phyloP scores from a whole-genome alignment of 164 flowering plant genomes.

The Stephania cephalantha region DNA sequence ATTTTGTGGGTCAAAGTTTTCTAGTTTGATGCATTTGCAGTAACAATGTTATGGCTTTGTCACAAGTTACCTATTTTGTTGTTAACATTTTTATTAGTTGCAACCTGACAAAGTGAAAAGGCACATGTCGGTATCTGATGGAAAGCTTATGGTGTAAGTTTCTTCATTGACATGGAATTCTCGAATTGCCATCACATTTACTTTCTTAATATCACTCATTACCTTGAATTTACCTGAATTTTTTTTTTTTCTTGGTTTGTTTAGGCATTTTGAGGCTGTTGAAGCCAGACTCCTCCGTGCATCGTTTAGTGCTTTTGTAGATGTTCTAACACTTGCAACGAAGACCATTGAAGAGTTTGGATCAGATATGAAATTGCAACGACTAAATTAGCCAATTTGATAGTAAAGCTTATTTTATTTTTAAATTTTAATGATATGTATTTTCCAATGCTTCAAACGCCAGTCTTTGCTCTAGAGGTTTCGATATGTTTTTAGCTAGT shows the following conservation, averaged over 20 bases:
- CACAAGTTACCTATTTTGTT: constrained; percentile 10
- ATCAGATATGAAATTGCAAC: constrained; percentile 16
- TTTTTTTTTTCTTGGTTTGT: neutral
- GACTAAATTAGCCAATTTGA: neutral
- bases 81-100: constrained; percentile 38
- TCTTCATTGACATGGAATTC: constrained; percentile 1
- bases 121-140: constrained; percentile 46
- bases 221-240: no score
- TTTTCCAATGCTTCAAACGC: no score
- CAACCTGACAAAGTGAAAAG: constrained; percentile 86
- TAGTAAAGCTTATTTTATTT: no score
- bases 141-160: constrained; percentile 76
- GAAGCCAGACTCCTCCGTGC: constrained; percentile 95
- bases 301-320: constrained; percentile 82
- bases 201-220: no score
- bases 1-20: neutral
- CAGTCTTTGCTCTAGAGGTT: no score
- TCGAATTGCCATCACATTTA: neutral
- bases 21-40: neutral
- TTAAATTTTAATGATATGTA: no score
- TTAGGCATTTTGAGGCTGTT: constrained; percentile 83
- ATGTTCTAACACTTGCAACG: constrained; percentile 76
- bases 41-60: neutral
- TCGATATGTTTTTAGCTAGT: no score
- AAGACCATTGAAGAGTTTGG: constrained; percentile 78